These are phyloP conservation scores for Camillea tinctor DNA, from an alignment of 2,329 filamentous ascomycete genomes.

Conservation along the genomic window DNA sequence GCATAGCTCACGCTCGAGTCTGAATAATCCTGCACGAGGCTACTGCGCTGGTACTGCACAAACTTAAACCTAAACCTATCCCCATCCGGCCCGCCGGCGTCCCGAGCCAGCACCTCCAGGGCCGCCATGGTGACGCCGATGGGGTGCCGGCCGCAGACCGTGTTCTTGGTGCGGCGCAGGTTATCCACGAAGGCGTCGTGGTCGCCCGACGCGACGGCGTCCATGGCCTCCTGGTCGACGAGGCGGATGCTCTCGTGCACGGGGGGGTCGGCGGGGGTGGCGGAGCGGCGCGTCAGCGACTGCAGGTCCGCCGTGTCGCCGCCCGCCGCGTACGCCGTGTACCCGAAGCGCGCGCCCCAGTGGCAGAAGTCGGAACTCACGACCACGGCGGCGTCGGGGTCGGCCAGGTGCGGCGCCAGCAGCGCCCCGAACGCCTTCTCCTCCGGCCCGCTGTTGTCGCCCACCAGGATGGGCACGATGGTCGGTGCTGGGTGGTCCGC, in stretches of 20 bases:
- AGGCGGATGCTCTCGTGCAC: slow-evolving; percentile 85
- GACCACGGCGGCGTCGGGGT: slow-evolving; percentile 77
- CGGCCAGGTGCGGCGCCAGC: slow-evolving; percentile 75
- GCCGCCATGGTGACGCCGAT: slow-evolving; percentile 92
- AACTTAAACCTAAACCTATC: slow-evolving; percentile 67
- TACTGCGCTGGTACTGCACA: slow-evolving; percentile 84
- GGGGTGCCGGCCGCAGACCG: slow-evolving; percentile 90
- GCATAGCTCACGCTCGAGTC: slow-evolving; percentile 96
- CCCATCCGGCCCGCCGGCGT: slow-evolving; percentile 29
- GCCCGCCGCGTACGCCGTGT: slow-evolving; percentile 68
- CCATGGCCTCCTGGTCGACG: slow-evolving; percentile 80
- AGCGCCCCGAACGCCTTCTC: slow-evolving; percentile 69
- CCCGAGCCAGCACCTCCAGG: slow-evolving; percentile 60
- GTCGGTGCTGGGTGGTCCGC: slow-evolving; percentile 60
- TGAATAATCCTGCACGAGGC: slow-evolving; percentile 60
- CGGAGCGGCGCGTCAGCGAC: slow-evolving; percentile 35
- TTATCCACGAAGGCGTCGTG: slow-evolving; percentile 69
- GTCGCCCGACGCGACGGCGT: slow-evolving; percentile 74
- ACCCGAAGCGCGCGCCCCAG: slow-evolving; percentile 83
- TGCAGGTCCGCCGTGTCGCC: slow-evolving; percentile 39
- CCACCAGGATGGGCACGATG: slow-evolving; percentile 83
- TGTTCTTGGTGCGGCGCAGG: slow-evolving; percentile 75
- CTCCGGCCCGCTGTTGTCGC: slow-evolving; percentile 63
- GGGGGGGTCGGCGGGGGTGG: slow-evolving; percentile 40
- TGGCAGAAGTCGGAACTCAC: slow-evolving; percentile 97